Evolutionary conservation across 1,284 basidiomycete species (phyloP).

Genomic region (Cutaneotrichosporon sp.): DNA sequence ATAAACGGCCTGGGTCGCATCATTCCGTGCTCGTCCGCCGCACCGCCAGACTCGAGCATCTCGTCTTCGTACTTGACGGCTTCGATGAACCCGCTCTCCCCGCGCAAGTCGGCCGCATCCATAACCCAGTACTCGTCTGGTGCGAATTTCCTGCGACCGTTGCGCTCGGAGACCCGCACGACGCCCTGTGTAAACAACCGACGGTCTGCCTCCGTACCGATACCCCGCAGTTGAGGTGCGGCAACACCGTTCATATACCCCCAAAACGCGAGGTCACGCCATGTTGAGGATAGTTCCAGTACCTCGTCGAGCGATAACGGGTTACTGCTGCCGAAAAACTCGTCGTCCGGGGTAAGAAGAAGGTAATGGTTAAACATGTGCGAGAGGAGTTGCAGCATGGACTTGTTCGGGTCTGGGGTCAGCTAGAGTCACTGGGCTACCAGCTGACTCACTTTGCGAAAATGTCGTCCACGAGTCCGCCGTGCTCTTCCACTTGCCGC

Average conservation of each 20-base stretch:
- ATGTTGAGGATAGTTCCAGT: constrained; percentile 41
- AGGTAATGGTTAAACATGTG: constrained; percentile 82
- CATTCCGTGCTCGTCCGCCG: constrained; percentile 16
- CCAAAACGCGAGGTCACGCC: constrained; percentile 47
- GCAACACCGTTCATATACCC: constrained; percentile 50
- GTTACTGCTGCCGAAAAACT: constrained; percentile 70
- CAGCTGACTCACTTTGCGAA: constrained; percentile 46
- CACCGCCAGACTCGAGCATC: constrained; percentile 35
- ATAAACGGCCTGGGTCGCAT: constrained; percentile 9
- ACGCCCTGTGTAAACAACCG: constrained; percentile 70
- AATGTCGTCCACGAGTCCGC: constrained; percentile 52
- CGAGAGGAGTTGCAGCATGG: constrained; percentile 70
- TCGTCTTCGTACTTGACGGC: constrained; percentile 69
- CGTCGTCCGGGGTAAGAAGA: constrained; percentile 91
- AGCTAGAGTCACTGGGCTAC: no score
- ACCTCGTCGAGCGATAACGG: constrained; percentile 82
- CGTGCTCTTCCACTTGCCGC: constrained; percentile 51
- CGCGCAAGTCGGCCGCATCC: constrained; percentile 54
- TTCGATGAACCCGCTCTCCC: constrained; percentile 80
- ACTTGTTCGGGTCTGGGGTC: constrained; percentile 51
- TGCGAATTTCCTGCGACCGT: constrained; percentile 75
- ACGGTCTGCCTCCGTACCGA: constrained; percentile 59
- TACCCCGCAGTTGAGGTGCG: constrained; percentile 40
- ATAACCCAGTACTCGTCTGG: constrained; percentile 84
- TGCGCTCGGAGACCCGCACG: constrained; percentile 73